Conservation (phyloP, 495 filamentous ascomycete genomes). For the Aspergillus diversus region DNA sequence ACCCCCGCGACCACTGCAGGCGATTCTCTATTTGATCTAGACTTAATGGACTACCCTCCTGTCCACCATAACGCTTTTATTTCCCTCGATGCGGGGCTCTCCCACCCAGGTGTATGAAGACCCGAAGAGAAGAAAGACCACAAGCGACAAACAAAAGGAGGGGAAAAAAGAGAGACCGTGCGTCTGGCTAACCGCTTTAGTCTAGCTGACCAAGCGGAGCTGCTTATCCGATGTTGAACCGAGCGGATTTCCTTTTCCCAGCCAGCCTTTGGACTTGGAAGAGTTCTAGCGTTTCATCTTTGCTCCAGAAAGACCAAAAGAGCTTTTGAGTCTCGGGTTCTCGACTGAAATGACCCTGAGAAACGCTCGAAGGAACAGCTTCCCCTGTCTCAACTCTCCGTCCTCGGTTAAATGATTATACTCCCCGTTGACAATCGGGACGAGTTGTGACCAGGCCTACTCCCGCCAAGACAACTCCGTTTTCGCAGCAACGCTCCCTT, state of each 20-base stretch:
- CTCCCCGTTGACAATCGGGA: neutral
- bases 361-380: neutral
- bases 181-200: neutral
- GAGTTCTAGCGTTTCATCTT: too few relatives aligned
- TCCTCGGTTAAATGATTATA: neutral
- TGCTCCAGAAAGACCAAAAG: too few relatives aligned
- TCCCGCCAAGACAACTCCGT: too few relatives aligned
- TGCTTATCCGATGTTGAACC: neutral
- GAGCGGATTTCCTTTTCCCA: too few relatives aligned
- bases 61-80: conserved; percentile 18
- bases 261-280: too few relatives aligned
- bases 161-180: neutral
- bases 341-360: too few relatives aligned
- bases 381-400: neutral
- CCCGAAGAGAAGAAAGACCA: neutral
- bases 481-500: too few relatives aligned
- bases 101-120: neutral
- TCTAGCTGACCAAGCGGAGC: too few relatives aligned
- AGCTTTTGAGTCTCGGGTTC: too few relatives aligned
- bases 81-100: neutral
- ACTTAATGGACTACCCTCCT: neutral
- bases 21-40: neutral
- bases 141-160: neutral
- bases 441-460: too few relatives aligned
- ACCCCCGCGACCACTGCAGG: neutral